A percentile compares a stretch with the other conserved stretches of the same genome.
Conservation (phyloP, 2,329 filamentous ascomycete genomes). For the Beauveria australis region DNA sequence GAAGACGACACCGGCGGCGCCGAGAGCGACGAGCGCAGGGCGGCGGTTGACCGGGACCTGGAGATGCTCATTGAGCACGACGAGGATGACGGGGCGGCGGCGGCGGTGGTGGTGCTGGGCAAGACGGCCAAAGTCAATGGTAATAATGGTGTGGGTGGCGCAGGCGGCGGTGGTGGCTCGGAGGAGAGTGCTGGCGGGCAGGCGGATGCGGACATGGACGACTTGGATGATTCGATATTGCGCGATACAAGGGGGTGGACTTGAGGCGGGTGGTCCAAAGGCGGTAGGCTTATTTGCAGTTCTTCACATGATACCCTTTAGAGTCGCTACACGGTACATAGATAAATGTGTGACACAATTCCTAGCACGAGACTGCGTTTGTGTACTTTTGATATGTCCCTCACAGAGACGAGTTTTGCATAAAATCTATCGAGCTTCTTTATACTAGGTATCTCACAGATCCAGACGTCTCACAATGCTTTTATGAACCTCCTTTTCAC, state of each 20-base stretch:
- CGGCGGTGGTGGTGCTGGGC: slow-evolving; percentile 1
- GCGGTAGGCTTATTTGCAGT: background rate
- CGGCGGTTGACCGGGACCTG: slow-evolving; percentile 38
- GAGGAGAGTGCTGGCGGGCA: background rate
- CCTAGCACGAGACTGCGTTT: background rate
- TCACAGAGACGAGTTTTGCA: background rate
- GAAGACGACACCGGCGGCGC: slow-evolving; percentile 25
- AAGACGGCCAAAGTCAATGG: slow-evolving; percentile 12
- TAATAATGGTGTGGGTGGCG: slow-evolving; percentile 15
- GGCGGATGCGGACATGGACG: slow-evolving; percentile 10
- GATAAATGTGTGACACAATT: background rate
- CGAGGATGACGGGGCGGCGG: slow-evolving; percentile 28
- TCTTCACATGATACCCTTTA: slow-evolving; percentile 2
- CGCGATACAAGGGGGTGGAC: background rate
- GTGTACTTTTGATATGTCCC: background rate
- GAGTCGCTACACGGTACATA: background rate
- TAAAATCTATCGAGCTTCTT: slow-evolving; percentile 16
- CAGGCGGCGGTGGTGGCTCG: slow-evolving; percentile 1
- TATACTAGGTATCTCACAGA: slow-evolving; percentile 28
- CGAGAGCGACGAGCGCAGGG: slow-evolving; percentile 22
- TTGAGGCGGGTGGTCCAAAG: background rate
- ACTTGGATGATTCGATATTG: slow-evolving; percentile 1
- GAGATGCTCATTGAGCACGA: slow-evolving; percentile 45
- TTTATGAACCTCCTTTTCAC: slow-evolving; percentile 14
- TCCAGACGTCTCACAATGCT: slow-evolving; percentile 18